Evolutionary conservation across 345 rosid species (phyloP).

Genomic region (Triadica sebifera): DNA sequence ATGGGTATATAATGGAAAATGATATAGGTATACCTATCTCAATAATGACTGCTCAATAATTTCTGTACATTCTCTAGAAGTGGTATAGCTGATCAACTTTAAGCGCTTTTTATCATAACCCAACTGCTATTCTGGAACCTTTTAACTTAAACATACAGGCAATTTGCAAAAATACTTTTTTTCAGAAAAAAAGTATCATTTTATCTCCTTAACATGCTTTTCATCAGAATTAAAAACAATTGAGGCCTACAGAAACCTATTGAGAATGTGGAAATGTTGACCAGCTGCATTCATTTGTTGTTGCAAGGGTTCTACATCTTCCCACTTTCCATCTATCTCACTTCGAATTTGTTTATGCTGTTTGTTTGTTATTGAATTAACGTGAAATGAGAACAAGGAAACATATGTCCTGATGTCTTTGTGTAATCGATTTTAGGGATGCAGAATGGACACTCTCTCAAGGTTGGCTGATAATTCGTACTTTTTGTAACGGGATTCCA

Average conservation of each 20-base stretch:
- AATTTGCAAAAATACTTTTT: too few species aligned
- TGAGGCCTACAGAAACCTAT: not conserved
- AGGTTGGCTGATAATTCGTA: not conserved
- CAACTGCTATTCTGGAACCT: too few species aligned
- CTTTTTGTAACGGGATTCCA: not conserved
- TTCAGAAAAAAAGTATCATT: too few species aligned
- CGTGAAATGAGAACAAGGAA: not conserved
- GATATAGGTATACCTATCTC: too few species aligned
- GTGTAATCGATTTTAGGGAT: not conserved
- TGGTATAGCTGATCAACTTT: not conserved
- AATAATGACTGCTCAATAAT: too few species aligned
- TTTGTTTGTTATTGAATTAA: not conserved
- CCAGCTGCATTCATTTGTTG: not conserved
- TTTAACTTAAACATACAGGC: too few species aligned
- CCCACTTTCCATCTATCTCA: not conserved
- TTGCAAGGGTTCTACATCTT: not conserved
- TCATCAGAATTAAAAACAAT: not conserved
- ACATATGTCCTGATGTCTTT: constrained; percentile 10
- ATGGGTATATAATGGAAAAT: too few species aligned
- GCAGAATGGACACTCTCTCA: not conserved
- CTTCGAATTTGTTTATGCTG: not conserved
- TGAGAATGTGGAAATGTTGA: not conserved
- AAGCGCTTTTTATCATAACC: not conserved
- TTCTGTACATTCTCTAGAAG: not conserved
- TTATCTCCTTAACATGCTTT: too few species aligned